Base-by-base conservation (phyloP, 2,329 filamentous ascomycete species). In the Mycocentrospora acerina region DNA sequence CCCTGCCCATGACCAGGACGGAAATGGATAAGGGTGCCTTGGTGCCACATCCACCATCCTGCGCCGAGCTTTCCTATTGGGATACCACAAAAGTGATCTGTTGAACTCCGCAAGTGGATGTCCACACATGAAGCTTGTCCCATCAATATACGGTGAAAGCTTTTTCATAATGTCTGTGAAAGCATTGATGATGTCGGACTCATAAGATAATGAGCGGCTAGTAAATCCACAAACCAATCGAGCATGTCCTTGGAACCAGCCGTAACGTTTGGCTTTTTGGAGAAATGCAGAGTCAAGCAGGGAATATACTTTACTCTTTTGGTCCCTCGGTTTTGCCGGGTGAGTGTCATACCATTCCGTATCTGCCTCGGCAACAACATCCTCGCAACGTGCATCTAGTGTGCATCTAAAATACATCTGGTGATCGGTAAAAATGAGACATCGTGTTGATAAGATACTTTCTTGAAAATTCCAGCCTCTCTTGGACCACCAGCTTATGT, bases 361-460 rank as follows among this genome's bases (percentile, higher is more conserved):
- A 3, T 27, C 24, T 16, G 12, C 13, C 17, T 26, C 32, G 26
- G 32, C 15, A 6, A 26, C 13, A 15, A 34, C 32, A 10, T 34
- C 32, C n/a, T 34, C 32, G 17, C 32, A 34, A 7, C 32, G 32
- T 11, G 32, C 32, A 10, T 34, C 32, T 26, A 17, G 19, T 9
- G n/a, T 16, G 24, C 32, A 34, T 34, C 32, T 34, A 24, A 34
- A 34, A 24, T 34, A 34, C 32, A 34, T 34, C 32, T 34, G 32
- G 17, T 34, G 13, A 14, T 34, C 32, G 22, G 32, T 34, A 3
- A 34, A 34, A 15, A 34, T 34, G 11, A 34, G n/a, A 34, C 32
- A 34, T 10, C 32, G 32, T n/a, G n/a, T 18, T 12, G 32, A 34
- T 12, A 34, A 26, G n/a, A 15, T 11, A n/a, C 32, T 24, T 34